Base-by-base conservation (phyloP, 129 eudicot species). In the Artemisia tridentata region DNA sequence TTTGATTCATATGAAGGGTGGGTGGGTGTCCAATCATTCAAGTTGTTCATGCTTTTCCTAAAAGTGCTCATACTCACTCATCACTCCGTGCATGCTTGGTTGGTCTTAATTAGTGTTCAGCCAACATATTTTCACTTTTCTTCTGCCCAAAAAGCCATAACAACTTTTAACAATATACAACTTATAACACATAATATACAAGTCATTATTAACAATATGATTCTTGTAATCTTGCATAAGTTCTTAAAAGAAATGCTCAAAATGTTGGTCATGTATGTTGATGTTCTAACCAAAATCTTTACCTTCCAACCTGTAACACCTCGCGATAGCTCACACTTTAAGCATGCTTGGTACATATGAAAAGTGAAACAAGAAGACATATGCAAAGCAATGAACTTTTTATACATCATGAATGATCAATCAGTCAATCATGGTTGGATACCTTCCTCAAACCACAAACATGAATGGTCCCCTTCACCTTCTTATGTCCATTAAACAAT, bases 11-110 rank as follows among this genome's bases (percentile, higher is more conserved):
- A 9, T 66, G 73, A 77, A 51, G 71, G 72, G 81, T 77, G 72
- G 72, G 77, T 71, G 63, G 81, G 81, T 66, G 65, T 78, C 77
- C 77, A 78, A 78, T 78, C 65, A 78, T 78, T 54, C 77, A 78
- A 71, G 48, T 27, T 70, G 61, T 64, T 78, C 76, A 78, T 78
- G 81, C 81, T 78, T 78, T 78, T 77, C 60, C 72, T 46, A 71
- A 78, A 78, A 78, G 72, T 78, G 58, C 55, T 63, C 66, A 70
- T 67, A 63, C 71, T 78, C 81, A 78, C 81, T 78, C 81, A 78
- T 78, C 81, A 78, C 77, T 78, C 53, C 71, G 72, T 78, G 81
- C 81, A 78, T 78, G 81, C 81, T 78, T 78, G 81, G 81, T 78
- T 78, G 81, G 81, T 78, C 53, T 63, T 63, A 46, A 71, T 78